Percentiles rank a stretch among this genome's conserved stretches.
Evolutionary conservation across 805 yeast species (phyloP).

Genomic region (Candida montana): DNA sequence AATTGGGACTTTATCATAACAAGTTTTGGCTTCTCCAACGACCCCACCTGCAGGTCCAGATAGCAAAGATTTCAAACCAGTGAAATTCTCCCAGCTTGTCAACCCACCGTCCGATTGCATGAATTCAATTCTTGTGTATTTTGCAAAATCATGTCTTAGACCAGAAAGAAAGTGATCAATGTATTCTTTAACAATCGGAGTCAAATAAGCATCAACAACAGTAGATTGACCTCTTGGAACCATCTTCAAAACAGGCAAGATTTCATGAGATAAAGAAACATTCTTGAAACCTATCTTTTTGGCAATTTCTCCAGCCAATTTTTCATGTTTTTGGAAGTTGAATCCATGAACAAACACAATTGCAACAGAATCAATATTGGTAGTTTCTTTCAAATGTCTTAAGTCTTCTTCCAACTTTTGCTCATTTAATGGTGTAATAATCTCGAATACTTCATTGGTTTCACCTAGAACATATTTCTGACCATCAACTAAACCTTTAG

Average conservation of each 20-base stretch:
- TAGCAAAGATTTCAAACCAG: slow-evolving; percentile 47
- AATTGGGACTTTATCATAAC: slow-evolving; percentile 36
- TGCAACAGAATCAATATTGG: slow-evolving; percentile 28
- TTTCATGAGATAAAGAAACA: slow-evolving; percentile 31
- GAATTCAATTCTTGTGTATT: slow-evolving; percentile 38
- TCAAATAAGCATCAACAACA: slow-evolving; percentile 37
- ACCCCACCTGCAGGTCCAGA: slow-evolving; percentile 64
- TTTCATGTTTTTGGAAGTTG: slow-evolving; percentile 35
- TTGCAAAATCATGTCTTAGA: slow-evolving; percentile 31
- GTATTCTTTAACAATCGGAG: slow-evolving; percentile 39
- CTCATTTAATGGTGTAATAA: slow-evolving; percentile 31
- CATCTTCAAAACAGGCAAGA: slow-evolving; percentile 33
- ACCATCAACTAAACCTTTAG: slow-evolving; percentile 25
- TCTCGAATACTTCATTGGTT: slow-evolving; percentile 35
- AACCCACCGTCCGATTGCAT: slow-evolving; percentile 60
- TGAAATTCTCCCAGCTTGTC: slow-evolving; percentile 45
- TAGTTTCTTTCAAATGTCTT: slow-evolving; percentile 20
- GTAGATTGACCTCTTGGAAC: slow-evolving; percentile 39
- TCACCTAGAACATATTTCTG: slow-evolving; percentile 36
- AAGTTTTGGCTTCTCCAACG: slow-evolving; percentile 51
- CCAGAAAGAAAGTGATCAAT: slow-evolving; percentile 32
- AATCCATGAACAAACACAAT: slow-evolving; percentile 33
- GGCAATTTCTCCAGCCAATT: slow-evolving; percentile 30
- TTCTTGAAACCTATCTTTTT: slow-evolving; percentile 27
- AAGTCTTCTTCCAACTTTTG: slow-evolving; percentile 19